Conservation (phyloP, 192 early-diverging fungal species). For the Coemansia sp. region DNA sequence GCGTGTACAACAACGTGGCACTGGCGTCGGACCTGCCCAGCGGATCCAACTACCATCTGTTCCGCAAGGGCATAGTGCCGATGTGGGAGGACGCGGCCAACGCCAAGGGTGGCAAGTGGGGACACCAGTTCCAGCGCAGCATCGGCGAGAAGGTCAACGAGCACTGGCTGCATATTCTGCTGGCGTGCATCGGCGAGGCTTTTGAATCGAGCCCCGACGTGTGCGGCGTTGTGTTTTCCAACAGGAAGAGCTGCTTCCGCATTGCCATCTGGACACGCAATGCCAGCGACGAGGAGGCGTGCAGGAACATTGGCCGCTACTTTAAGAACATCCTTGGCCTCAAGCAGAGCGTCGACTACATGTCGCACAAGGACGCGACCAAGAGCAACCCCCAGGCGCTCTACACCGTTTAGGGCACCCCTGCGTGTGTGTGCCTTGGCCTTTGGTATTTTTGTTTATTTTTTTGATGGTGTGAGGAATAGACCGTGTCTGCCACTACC, state of each 20-base stretch:
- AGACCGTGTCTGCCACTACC: no score
- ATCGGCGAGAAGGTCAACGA: constrained; percentile 73
- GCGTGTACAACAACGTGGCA: constrained; percentile 86
- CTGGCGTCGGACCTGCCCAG: constrained; percentile 66
- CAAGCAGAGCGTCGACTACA: constrained; percentile 53
- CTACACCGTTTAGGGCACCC: constrained; percentile 35
- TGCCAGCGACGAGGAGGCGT: constrained; percentile 30
- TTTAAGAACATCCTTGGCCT: constrained; percentile 54
- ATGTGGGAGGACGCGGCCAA: constrained; percentile 95
- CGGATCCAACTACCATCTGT: constrained; percentile 91
- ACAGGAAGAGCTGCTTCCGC: constrained; percentile 78
- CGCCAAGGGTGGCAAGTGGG: constrained; percentile 89
- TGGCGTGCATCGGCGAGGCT: constrained; percentile 85
- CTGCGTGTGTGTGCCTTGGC: neutral
- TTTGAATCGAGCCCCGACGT: constrained; percentile 77
- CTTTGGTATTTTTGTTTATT: neutral
- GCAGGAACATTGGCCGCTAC: constrained; percentile 53
- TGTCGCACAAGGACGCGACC: constrained; percentile 53
- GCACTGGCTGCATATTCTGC: constrained; percentile 81
- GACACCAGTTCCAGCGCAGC: constrained; percentile 67
- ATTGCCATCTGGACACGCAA: constrained; percentile 81
- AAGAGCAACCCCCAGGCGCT: constrained; percentile 21
- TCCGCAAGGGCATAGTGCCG: constrained; percentile 87
- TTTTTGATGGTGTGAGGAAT: neutral
- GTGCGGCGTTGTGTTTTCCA: constrained; percentile 83